phyloP scores from a whole-genome alignment of 2,329 filamentous ascomycete genomes.

The Fusarium proliferatum region DNA sequence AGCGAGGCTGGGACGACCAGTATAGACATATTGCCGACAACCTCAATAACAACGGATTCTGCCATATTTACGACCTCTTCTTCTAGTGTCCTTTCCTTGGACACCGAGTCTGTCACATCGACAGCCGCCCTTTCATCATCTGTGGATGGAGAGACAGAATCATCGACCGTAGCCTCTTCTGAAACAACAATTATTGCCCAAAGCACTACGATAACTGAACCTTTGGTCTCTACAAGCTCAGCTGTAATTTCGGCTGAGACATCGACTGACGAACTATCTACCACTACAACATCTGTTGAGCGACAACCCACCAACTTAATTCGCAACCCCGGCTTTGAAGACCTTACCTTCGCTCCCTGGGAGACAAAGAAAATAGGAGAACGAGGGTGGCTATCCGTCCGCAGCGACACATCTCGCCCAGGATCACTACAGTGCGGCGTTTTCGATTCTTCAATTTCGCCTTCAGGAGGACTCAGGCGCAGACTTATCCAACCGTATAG shows the following conservation, averaged over 20 bases:
- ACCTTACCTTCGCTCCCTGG: neutral
- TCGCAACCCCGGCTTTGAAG: neutral
- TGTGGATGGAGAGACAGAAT: neutral
- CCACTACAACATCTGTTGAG: neutral
- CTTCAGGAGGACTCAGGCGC: neutral
- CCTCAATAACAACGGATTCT: neutral
- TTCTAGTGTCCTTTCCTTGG: too few relatives aligned
- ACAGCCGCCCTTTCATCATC: too few relatives aligned
- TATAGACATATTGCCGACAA: neutral
- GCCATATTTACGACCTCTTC: neutral
- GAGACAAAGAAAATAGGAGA: neutral
- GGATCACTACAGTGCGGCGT: neutral
- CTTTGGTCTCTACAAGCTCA: neutral
- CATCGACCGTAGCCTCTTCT: neutral
- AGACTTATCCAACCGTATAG: neutral
- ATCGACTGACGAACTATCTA: neutral
- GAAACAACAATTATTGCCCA: neutral
- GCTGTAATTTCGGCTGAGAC: neutral
- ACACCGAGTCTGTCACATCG: neutral
- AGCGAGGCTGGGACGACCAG: too few relatives aligned
- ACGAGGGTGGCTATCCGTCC: neutral
- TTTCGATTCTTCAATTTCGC: neutral
- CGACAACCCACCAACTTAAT: neutral
- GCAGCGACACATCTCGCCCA: neutral
- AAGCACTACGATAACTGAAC: neutral